A percentile compares a stretch with the other conserved stretches of the same genome.
Evolutionary conservation across 148 eudicot genomes (phyloP).

Genomic region (Silene uniflora): DNA sequence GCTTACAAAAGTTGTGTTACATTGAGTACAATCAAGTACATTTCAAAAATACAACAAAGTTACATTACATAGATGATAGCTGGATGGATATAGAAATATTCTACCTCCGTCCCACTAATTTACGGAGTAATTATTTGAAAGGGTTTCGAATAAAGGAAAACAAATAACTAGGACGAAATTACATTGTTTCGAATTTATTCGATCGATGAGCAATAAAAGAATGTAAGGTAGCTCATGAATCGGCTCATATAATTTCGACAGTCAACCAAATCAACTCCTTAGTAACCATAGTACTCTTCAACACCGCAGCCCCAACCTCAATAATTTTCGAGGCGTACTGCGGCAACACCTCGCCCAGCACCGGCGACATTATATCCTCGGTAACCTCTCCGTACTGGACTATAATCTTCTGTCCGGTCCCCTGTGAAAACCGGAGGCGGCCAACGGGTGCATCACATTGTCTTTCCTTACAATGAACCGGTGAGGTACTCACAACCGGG

Average conservation of each 20-base stretch:
- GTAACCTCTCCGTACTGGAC: conserved; percentile 10
- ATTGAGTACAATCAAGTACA: no score
- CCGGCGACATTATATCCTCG: conserved; percentile 7
- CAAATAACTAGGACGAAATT: neutral
- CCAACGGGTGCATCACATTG: conserved; percentile 9
- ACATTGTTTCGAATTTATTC: neutral
- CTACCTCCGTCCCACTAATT: no score
- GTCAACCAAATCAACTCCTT: conserved; percentile 1
- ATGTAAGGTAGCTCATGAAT: neutral
- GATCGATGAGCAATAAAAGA: no score
- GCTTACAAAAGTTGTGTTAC: no score
- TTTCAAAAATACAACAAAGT: no score
- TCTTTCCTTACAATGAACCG: neutral
- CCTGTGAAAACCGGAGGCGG: neutral
- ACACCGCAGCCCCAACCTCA: conserved; percentile 8
- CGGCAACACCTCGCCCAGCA: conserved; percentile 9
- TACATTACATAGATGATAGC: no score
- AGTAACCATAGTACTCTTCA: conserved; percentile 10
- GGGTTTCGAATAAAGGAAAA: no score
- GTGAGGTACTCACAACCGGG: conserved; percentile 1
- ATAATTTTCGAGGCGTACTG: neutral
- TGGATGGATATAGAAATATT: no score
- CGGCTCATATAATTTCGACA: neutral
- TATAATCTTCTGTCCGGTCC: neutral
- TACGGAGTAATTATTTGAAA: no score